Evolutionary conservation across 176 grass and related monocot genomes (phyloP).

Genomic region (Elymus sibiricus): DNA sequence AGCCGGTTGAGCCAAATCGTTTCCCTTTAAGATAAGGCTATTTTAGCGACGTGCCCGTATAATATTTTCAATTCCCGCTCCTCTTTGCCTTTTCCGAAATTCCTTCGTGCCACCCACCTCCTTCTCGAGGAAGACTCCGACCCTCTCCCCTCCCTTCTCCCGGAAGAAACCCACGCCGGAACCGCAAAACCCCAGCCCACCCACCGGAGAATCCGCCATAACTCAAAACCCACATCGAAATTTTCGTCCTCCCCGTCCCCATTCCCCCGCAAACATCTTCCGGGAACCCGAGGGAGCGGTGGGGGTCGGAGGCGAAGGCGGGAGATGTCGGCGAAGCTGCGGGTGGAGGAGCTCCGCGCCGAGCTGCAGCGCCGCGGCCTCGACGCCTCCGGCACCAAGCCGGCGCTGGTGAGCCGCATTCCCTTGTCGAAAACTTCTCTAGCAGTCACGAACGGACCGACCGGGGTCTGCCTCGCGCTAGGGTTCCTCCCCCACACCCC

Average conservation of each 20-base stretch:
- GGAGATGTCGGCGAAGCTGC: constrained; percentile 60
- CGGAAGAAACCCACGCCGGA: constrained; percentile 15
- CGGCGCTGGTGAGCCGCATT: constrained; percentile 39
- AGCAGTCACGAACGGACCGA: neutral
- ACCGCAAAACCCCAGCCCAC: constrained; percentile 6
- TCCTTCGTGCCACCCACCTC: neutral
- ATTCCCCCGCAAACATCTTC: neutral
- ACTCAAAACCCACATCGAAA: neutral
- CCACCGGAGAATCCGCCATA: neutral
- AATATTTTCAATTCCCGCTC: constrained; percentile 1
- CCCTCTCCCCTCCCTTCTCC: neutral
- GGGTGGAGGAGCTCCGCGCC: constrained; percentile 66
- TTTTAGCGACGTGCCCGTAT: no score
- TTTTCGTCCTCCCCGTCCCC: neutral
- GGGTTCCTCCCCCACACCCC: neutral
- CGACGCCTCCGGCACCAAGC: constrained; percentile 53
- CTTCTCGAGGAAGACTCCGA: constrained; percentile 17
- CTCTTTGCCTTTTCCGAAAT: neutral
- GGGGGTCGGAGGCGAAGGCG: neutral
- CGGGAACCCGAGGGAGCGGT: neutral
- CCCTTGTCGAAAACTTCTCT: neutral
- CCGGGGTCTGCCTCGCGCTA: neutral
- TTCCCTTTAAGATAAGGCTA: no score
- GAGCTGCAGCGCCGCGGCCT: constrained; percentile 56
- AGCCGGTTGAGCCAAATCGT: no score